phyloP scores from a whole-genome alignment of 2,329 filamentous ascomycete species.

The Immersiporthe knoxdaviesiana region DNA sequence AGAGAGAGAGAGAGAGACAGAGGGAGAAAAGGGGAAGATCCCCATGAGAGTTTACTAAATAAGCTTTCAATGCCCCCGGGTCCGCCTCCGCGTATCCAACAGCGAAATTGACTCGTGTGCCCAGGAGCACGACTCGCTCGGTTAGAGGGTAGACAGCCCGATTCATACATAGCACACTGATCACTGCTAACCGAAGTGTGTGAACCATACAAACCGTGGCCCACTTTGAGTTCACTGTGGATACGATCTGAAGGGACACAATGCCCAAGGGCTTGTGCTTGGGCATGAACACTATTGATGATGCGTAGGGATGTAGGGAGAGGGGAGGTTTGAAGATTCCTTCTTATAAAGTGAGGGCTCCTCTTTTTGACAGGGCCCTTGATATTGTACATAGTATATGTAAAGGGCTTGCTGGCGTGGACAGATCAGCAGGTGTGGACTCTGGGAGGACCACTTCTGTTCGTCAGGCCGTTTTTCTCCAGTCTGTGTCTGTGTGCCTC shows the following conservation, averaged over 20 bases:
- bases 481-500: not conserved
- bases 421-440: not conserved
- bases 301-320: not conserved
- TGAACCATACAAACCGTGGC: not conserved
- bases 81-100: not conserved
- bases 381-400: not conserved
- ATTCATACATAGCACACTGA: not conserved
- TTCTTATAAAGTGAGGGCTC: not conserved
- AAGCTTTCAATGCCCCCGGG: constrained; percentile 4
- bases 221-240: constrained; percentile 1
- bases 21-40: not conserved
- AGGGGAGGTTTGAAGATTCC: not conserved
- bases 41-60: not conserved
- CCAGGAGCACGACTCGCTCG: constrained; percentile 3
- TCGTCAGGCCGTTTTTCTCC: not conserved
- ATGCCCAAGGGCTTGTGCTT: not conserved
- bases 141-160: not conserved
- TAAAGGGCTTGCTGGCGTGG: not conserved
- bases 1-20: no score
- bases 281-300: not conserved
- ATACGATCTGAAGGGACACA: not conserved
- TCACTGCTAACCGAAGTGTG: not conserved
- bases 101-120: constrained; percentile 8
- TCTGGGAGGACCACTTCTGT: not conserved
- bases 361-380: not conserved